These are phyloP conservation scores for Roridomyces roridus DNA, from an alignment of 768 basidiomycete genomes.

Conservation along the genomic window DNA sequence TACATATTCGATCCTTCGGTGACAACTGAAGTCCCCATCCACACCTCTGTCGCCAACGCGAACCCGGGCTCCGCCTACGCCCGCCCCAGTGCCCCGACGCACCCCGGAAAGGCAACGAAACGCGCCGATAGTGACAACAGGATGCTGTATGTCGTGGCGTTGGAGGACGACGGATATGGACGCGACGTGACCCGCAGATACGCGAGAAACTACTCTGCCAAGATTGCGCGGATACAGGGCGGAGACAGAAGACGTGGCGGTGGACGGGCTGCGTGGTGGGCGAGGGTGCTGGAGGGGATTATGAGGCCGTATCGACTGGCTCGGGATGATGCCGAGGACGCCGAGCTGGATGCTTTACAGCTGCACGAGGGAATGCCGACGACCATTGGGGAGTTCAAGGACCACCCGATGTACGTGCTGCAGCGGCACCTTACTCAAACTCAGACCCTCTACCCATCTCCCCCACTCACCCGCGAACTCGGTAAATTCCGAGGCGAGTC, in stretches of 20 bases:
- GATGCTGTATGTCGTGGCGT: conserved; percentile 91
- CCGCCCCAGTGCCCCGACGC: conserved; percentile 7
- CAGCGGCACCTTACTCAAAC: conserved; percentile 87
- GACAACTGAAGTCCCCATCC: conserved; percentile 18
- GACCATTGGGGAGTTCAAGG: conserved; percentile 90
- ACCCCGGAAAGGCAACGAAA: conserved; percentile 33
- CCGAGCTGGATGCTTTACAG: conserved; percentile 79
- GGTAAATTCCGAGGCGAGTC: conserved; percentile 94
- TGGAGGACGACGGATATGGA: conserved; percentile 93
- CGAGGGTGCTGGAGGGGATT: conserved; percentile 63
- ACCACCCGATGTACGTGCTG: conserved; percentile 92
- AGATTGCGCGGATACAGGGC: conserved; percentile 81
- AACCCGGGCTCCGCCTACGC: conserved; percentile 15
- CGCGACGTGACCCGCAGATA: conserved; percentile 93
- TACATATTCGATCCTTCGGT: conserved; percentile 79
- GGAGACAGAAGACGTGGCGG: conserved; percentile 56
- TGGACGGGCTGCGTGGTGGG: conserved; percentile 87
- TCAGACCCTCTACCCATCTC: conserved; percentile 81
- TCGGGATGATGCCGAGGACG: conserved; percentile 92
- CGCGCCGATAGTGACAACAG: conserved; percentile 64
- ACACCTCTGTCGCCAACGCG: conserved; percentile 3
- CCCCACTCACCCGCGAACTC: conserved; percentile 66
- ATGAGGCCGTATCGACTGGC: conserved; percentile 86
- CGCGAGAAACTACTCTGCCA: conserved; percentile 79
- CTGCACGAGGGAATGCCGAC: conserved; percentile 93